Evolutionary conservation across 176 grass and related monocot genomes (phyloP).

Genomic region (Eragrostis curvula): DNA sequence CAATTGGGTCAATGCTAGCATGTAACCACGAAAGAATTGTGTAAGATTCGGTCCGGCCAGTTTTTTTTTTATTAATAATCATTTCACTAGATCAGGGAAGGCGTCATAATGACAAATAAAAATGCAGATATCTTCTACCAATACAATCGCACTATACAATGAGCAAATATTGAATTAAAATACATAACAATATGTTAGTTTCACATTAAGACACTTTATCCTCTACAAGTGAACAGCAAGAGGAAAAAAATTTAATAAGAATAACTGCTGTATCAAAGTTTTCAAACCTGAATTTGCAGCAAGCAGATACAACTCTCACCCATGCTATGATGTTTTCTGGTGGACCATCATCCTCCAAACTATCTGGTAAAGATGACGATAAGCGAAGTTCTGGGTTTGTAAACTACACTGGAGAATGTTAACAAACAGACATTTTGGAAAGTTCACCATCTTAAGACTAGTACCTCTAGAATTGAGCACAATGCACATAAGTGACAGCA

Average conservation of each 20-base stretch:
- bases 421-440: constrained; percentile 12
- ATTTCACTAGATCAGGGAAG: background rate
- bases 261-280: background rate
- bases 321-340: constrained; percentile 81
- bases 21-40: background rate
- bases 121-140: background rate
- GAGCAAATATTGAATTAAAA: background rate
- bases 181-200: background rate
- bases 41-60: background rate
- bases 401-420: constrained; percentile 9
- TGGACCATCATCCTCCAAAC: constrained; percentile 46
- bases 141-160: background rate
- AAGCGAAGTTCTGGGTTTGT: background rate
- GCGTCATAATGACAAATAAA: constrained; percentile 9
- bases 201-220: background rate
- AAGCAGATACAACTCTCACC: constrained; percentile 77
- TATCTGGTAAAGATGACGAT: constrained; percentile 49
- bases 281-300: constrained; percentile 83
- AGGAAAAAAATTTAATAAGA: constrained; percentile 1
- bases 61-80: constrained; percentile 10
- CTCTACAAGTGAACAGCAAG: constrained; percentile 6
- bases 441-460: background rate
- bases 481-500: background rate
- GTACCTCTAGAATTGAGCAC: constrained; percentile 19
- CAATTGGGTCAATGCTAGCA: background rate